A percentile compares a stretch with the other conserved stretches of the same genome.
phyloP scores from a whole-genome alignment of 2,329 filamentous ascomycete species.

The Ceratocystis huliohia region DNA sequence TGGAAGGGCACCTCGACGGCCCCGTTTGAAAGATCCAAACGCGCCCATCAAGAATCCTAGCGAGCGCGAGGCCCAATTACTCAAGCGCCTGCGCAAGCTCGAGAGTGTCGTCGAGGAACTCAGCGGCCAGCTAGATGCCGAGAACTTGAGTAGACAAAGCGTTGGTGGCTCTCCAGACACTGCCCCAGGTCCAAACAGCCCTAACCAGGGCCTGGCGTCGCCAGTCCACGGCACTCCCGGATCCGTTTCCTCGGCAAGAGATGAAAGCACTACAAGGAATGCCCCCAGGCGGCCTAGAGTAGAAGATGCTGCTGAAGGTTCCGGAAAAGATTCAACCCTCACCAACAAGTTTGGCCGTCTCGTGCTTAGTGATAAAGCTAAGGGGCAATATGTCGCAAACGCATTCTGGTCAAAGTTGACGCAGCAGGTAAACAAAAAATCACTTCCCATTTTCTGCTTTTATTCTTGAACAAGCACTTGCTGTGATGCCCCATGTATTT shows the following conservation, averaged over 20 bases:
- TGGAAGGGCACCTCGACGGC: slow-evolving; percentile 56
- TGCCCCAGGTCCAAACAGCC: slow-evolving; percentile 4
- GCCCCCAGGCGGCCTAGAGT: neutral
- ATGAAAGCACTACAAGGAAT: neutral
- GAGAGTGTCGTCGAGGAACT: slow-evolving; percentile 64
- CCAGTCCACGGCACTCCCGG: slow-evolving; percentile 14
- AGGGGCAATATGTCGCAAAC: slow-evolving; percentile 52
- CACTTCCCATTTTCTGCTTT: neutral
- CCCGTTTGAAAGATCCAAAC: slow-evolving; percentile 52
- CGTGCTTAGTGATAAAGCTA: slow-evolving; percentile 21
- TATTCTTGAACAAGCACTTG: neutral
- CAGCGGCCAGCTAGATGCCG: slow-evolving; percentile 50
- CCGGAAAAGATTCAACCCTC: slow-evolving; percentile 10
- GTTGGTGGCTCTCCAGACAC: slow-evolving; percentile 16
- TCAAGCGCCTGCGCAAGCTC: slow-evolving; percentile 58
- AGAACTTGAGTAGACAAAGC: slow-evolving; percentile 27
- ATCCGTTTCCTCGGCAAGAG: slow-evolving; percentile 8
- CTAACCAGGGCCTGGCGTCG: slow-evolving; percentile 10
- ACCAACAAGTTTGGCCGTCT: slow-evolving; percentile 21
- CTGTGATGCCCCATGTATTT: neutral
- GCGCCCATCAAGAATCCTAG: slow-evolving; percentile 47
- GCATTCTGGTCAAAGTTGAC: slow-evolving; percentile 65
- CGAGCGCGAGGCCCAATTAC: slow-evolving; percentile 53
- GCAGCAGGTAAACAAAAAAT: slow-evolving; percentile 46
- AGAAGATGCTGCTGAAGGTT: slow-evolving; percentile 12